Conservation (phyloP, 2,329 filamentous ascomycete species). For the Plectosphaerella plurivora region DNA sequence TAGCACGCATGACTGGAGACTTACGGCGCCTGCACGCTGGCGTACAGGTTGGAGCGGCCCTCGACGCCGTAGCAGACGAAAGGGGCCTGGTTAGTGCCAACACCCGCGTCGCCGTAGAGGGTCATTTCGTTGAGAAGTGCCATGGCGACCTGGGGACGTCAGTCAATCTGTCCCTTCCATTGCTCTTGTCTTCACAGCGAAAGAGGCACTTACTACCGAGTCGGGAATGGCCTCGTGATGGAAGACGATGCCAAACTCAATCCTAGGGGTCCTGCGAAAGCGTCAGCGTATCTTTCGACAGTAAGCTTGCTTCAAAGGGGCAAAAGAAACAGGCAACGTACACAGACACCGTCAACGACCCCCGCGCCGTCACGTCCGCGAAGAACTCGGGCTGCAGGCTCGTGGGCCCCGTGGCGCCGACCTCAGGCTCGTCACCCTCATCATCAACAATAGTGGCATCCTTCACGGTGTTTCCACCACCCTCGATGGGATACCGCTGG, state of each 20-base stretch:
- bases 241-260: slow-evolving; percentile 3
- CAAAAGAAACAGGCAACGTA: not conserved
- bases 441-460: not conserved
- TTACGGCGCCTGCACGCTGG: not conserved
- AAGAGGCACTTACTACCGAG: not conserved
- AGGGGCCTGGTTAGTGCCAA: not conserved
- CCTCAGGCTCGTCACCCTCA: not conserved
- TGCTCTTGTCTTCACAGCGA: too few species aligned
- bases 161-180: too few species aligned
- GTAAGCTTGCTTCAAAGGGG: not conserved
- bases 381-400: not conserved
- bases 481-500: not conserved
- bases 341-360: not conserved
- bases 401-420: not conserved
- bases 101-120: not conserved
- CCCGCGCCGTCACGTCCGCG: not conserved
- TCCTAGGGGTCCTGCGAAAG: not conserved
- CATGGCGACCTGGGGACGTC: not conserved
- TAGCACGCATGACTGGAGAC: not conserved
- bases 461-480: not conserved
- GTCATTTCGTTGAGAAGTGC: not conserved
- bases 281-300: not conserved
- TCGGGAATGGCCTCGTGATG: not conserved
- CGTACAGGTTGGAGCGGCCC: not conserved
- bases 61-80: slow-evolving; percentile 2